Percentiles rank a stretch among this genome's conserved stretches.
Evolutionary conservation across 305 asterid species (phyloP).

Genomic region (Fraxinus greggii): DNA sequence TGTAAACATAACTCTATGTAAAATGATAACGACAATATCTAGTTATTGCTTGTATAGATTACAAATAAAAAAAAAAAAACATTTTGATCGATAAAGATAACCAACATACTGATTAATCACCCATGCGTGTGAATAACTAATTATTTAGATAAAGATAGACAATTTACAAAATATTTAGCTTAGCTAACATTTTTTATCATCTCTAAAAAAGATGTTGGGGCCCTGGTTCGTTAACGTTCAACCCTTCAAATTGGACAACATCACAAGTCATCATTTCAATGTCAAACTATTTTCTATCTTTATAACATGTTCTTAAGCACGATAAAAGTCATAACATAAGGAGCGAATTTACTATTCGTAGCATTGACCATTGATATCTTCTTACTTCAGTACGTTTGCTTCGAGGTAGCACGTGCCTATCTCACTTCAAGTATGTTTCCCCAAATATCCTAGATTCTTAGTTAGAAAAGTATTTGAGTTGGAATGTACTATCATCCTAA

Average conservation of each 20-base stretch:
- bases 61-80: too few species aligned
- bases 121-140: neutral
- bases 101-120: neutral
- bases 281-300: neutral
- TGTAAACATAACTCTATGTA: too few species aligned
- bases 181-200: neutral
- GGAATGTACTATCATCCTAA: neutral
- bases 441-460: too few species aligned
- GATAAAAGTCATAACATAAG: neutral
- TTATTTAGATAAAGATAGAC: neutral
- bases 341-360: neutral
- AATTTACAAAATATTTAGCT: too few species aligned
- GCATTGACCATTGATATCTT: neutral
- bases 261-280: neutral
- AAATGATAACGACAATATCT: too few species aligned
- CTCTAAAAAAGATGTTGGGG: neutral
- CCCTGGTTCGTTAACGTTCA: neutral
- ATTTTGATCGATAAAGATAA: neutral
- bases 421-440: neutral
- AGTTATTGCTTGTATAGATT: neutral
- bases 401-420: neutral
- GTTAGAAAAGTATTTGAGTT: neutral
- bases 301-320: neutral
- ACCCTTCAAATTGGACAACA: neutral
- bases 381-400: neutral